phyloP scores from a whole-genome alignment of 352 stramenopile species.

The Phytophthora pisi region DNA sequence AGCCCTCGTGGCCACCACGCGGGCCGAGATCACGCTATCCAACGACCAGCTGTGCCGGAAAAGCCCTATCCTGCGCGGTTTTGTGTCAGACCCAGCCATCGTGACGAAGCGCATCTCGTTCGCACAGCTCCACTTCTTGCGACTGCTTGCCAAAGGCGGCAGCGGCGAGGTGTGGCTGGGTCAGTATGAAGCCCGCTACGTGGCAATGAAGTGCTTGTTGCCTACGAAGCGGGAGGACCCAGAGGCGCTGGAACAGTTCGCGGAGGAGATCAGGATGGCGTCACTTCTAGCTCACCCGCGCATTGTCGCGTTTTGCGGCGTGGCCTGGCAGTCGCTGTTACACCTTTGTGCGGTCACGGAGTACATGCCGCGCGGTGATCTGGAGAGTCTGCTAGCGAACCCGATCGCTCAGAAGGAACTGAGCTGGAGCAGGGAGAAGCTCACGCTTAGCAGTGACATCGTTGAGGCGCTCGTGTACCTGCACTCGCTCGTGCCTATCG shows the following conservation, averaged over 20 bases:
- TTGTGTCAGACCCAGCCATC: conserved; percentile 71
- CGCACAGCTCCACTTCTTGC: conserved; percentile 72
- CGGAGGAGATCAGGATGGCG: conserved; percentile 82
- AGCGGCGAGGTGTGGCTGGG: conserved; percentile 86
- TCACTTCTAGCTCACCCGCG: conserved; percentile 77
- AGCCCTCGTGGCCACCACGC: conserved; percentile 44
- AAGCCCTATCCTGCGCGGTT: conserved; percentile 57
- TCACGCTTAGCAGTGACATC: conserved; percentile 65
- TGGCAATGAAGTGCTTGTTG: conserved; percentile 82
- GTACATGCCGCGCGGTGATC: conserved; percentile 79
- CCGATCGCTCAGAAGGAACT: conserved; percentile 46
- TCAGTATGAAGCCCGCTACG: conserved; percentile 72
- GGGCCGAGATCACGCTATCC: conserved; percentile 58
- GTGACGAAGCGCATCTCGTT: conserved; percentile 82
- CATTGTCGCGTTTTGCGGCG: conserved; percentile 83
- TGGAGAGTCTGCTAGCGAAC: conserved; percentile 56
- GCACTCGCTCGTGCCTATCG: conserved; percentile 65
- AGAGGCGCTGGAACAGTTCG: conserved; percentile 73
- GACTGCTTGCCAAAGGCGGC: conserved; percentile 74
- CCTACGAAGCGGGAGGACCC: conserved; percentile 66
- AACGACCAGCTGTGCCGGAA: conserved; percentile 72
- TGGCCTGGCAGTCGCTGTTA: conserved; percentile 78
- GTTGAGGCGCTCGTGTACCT: conserved; percentile 75
- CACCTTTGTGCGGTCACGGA: conserved; percentile 82
- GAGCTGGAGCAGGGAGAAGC: conserved; percentile 65